phyloP scores from a whole-genome alignment of 106 monocot genomes.

The Phalaenopsis equestris region DNA sequence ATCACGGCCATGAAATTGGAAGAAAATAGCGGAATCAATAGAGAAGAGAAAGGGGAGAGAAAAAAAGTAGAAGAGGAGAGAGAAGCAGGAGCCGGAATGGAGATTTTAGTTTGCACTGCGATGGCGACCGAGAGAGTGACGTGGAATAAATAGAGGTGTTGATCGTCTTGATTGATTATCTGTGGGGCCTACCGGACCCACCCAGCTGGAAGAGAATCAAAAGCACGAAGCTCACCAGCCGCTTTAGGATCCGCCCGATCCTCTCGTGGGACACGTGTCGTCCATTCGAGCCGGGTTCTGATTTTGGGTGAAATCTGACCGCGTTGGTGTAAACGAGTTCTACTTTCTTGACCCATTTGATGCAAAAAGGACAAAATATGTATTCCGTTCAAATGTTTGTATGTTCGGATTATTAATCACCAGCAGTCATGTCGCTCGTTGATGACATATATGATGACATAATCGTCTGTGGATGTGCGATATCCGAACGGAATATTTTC shows the following conservation, averaged over 20 bases:
- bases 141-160: slow-evolving; percentile 49
- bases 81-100: slow-evolving; percentile 2
- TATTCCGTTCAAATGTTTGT: too few relatives aligned
- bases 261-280: neutral
- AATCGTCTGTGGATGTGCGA: too few relatives aligned
- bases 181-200: slow-evolving; percentile 1
- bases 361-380: too few relatives aligned
- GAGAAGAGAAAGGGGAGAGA: neutral
- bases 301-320: too few relatives aligned
- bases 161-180: neutral
- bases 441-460: too few relatives aligned
- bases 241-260: neutral
- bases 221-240: slow-evolving; percentile 9
- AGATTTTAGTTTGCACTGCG: neutral
- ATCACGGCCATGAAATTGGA: neutral
- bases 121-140: slow-evolving; percentile 13
- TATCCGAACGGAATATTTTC: too few relatives aligned
- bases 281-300: neutral
- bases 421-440: too few relatives aligned
- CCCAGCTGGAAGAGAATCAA: slow-evolving; percentile 20
- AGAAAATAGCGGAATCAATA: neutral
- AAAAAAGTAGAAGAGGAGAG: too few relatives aligned
- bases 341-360: too few relatives aligned
- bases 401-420: too few relatives aligned
- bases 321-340: too few relatives aligned